Evolutionary conservation across 139 green algal species (phyloP).

Genomic region (Coccomyxa sp.): DNA sequence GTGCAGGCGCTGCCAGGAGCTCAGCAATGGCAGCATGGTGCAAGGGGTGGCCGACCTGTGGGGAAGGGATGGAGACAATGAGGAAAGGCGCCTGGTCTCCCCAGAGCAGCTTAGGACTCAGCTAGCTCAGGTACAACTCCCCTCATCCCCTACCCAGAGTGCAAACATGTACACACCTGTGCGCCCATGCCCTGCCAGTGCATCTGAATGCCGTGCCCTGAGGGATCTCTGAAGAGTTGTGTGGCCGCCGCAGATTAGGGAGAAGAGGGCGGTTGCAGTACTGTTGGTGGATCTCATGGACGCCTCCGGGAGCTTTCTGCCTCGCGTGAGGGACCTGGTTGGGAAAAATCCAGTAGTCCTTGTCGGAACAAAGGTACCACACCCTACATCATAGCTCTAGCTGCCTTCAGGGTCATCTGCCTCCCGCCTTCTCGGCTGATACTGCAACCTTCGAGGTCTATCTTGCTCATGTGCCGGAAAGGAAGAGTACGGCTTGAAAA

Average conservation of each 20-base stretch:
- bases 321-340: conserved; percentile 78
- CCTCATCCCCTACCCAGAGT: background rate
- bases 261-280: conserved; percentile 59
- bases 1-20: conserved; percentile 68
- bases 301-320: conserved; percentile 67
- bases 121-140: conserved; percentile 22
- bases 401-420: background rate
- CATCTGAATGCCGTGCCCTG: background rate
- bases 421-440: background rate
- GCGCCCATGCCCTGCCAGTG: background rate
- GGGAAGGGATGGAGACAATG: background rate
- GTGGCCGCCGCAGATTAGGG: conserved; percentile 40
- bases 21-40: conserved; percentile 83
- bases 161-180: background rate
- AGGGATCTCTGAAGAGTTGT: background rate
- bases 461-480: background rate
- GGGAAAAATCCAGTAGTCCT: conserved; percentile 90
- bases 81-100: conserved; percentile 39
- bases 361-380: conserved; percentile 82
- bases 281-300: conserved; percentile 91
- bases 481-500: background rate
- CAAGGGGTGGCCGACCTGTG: conserved; percentile 53
- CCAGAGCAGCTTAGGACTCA: conserved; percentile 72
- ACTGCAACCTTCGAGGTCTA: background rate
- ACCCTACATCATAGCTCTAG: background rate